phyloP scores from a whole-genome alignment of 2,329 filamentous ascomycete species.

The Didymellaceae sp. region DNA sequence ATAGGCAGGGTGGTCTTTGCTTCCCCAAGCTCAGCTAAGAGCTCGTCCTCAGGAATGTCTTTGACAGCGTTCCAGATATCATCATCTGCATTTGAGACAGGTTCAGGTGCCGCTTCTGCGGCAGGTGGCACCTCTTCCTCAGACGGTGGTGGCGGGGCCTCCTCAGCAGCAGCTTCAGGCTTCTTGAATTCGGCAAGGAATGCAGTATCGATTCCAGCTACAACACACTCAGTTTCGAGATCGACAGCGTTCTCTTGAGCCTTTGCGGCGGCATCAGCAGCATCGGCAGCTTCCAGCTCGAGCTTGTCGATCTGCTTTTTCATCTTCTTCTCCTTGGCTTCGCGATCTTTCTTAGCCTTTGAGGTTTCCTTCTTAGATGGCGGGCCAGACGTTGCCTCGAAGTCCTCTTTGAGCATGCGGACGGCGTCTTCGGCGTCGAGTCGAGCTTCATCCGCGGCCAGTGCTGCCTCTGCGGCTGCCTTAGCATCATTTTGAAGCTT shows the following conservation, averaged over 20 bases:
- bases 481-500: constrained; percentile 35
- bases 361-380: constrained; percentile 44
- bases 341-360: constrained; percentile 40
- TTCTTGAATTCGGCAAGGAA: constrained; percentile 32
- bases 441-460: constrained; percentile 30
- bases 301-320: constrained; percentile 38
- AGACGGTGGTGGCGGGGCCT: constrained; percentile 30
- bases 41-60: constrained; percentile 40
- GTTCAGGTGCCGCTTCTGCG: constrained; percentile 18
- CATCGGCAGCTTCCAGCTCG: constrained; percentile 41
- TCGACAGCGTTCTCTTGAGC: constrained; percentile 35
- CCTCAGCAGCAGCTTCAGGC: constrained; percentile 28
- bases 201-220: constrained; percentile 41
- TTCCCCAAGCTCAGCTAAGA: constrained; percentile 48
- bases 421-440: constrained; percentile 13
- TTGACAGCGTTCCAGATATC: constrained; percentile 45
- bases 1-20: constrained; percentile 16
- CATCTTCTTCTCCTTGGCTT: constrained; percentile 35
- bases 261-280: constrained; percentile 47
- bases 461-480: constrained; percentile 23
- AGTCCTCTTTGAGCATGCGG: constrained; percentile 28
- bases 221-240: constrained; percentile 43
- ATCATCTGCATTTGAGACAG: constrained; percentile 27
- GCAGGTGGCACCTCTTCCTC: constrained; percentile 16
- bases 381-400: constrained; percentile 20